phyloP scores from a whole-genome alignment of 78 protist species.

The Dictyostelium brefeldianum region DNA sequence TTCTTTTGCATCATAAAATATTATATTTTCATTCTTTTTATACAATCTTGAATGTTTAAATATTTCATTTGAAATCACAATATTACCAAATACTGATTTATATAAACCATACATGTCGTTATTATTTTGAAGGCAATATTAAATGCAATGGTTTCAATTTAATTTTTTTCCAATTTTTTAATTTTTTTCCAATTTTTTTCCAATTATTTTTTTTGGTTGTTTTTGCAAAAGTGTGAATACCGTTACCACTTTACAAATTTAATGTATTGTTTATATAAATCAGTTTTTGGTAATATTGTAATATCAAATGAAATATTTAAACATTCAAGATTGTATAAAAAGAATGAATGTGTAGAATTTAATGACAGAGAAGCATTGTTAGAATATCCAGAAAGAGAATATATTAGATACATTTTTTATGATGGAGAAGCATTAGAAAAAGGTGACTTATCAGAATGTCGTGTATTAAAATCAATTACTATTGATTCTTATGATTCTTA shows the following conservation, averaged over 20 bases:
- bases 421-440: neutral
- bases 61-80: neutral
- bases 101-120: conserved; percentile 3
- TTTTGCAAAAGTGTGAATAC: too few relatives aligned
- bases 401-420: neutral
- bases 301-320: neutral
- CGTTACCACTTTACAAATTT: too few relatives aligned
- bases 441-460: neutral
- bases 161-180: too few relatives aligned
- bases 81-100: neutral
- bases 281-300: neutral
- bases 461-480: neutral
- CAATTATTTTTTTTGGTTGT: too few relatives aligned
- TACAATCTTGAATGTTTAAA: neutral
- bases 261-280: neutral
- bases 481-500: neutral
- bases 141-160: too few relatives aligned
- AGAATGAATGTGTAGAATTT: neutral
- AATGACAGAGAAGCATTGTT: neutral
- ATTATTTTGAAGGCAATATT: too few relatives aligned
- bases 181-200: too few relatives aligned
- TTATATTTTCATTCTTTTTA: neutral
- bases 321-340: neutral
- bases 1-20: neutral
- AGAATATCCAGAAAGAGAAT: neutral